These are phyloP conservation scores for Gymnopilus dilepis DNA, from an alignment of 768 basidiomycete genomes.

Conservation along the genomic window DNA sequence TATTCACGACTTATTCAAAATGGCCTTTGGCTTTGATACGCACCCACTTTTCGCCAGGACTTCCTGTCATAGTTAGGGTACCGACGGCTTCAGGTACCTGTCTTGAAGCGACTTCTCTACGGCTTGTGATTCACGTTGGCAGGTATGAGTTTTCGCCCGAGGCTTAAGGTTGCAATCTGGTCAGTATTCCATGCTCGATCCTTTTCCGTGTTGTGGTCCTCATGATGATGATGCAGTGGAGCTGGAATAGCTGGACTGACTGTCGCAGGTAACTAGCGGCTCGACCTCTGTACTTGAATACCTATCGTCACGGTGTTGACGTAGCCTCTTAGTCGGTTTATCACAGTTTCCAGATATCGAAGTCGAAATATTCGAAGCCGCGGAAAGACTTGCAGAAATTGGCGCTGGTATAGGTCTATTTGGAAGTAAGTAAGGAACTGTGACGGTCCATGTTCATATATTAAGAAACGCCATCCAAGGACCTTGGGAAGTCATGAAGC, in stretches of 20 bases:
- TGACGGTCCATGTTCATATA: too few relatives aligned
- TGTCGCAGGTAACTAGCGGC: conserved; percentile 37
- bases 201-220: conserved; percentile 21
- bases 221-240: conserved; percentile 41
- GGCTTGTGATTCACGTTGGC: conserved; percentile 19
- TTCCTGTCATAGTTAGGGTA: conserved; percentile 18
- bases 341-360: conserved; percentile 58
- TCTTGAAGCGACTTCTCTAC: too few relatives aligned
- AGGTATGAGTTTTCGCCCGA: conserved; percentile 37
- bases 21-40: conserved; percentile 31
- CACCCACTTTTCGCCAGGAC: conserved; percentile 21
- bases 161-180: conserved; percentile 61
- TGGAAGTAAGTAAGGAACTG: conserved; percentile 38
- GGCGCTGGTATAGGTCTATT: conserved; percentile 69
- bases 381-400: conserved; percentile 53
- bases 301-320: background rate
- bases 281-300: background rate
- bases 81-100: too few relatives aligned
- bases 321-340: conserved; percentile 40
- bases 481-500: conserved; percentile 53
- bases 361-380: conserved; percentile 60
- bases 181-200: conserved; percentile 32
- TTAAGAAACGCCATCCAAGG: conserved; percentile 34
- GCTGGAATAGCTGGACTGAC: conserved; percentile 57
- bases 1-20: conserved; percentile 40